These are phyloP conservation scores for Murraya koenigii DNA, from an alignment of 345 rosid genomes.

Conservation along the genomic window DNA sequence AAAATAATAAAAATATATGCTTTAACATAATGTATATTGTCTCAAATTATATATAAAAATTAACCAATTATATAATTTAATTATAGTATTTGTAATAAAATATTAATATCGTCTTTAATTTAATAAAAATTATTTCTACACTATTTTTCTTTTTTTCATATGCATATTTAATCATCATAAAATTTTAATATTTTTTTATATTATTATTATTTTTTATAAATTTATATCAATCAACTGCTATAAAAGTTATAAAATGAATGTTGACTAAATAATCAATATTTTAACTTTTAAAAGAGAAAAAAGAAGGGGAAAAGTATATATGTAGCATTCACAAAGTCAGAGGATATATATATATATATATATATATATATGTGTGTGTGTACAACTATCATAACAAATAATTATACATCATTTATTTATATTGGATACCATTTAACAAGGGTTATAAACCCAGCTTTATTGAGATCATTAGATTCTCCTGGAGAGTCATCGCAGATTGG, in stretches of 20 bases:
- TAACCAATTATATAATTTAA: not conserved
- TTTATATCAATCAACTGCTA: too few species aligned
- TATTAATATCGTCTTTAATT: too few species aligned
- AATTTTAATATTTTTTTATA: too few species aligned
- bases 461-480: slow-evolving; percentile 13
- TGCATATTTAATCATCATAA: too few species aligned
- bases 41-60: too few species aligned
- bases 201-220: too few species aligned
- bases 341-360: not conserved
- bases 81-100: not conserved
- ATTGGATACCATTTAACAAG: slow-evolving; percentile 10
- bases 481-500: not conserved
- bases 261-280: not conserved
- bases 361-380: not conserved
- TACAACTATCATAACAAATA: not conserved
- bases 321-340: not conserved
- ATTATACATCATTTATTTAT: not conserved
- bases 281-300: not conserved
- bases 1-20: too few species aligned
- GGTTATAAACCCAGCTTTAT: not conserved
- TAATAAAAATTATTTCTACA: too few species aligned
- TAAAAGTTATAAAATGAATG: not conserved
- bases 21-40: too few species aligned
- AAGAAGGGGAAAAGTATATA: not conserved
- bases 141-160: too few species aligned